Evolutionary conservation across 768 basidiomycete genomes (phyloP).

Genomic region (Auriscalpium microsporum): DNA sequence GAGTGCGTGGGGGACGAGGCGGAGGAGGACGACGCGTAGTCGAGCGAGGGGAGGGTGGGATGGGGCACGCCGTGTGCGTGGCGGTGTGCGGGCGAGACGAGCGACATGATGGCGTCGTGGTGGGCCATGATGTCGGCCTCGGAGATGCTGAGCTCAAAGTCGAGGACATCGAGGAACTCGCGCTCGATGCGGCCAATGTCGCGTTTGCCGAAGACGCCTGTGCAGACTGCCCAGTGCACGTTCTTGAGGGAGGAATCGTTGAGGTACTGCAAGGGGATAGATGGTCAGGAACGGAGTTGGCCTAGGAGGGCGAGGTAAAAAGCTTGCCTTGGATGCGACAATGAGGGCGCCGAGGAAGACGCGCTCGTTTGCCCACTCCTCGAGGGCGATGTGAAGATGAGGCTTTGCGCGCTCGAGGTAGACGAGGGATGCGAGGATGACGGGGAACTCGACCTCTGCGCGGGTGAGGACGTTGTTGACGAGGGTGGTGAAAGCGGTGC

Average conservation of each 20-base stretch:
- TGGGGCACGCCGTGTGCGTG: not conserved
- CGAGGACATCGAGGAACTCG: slow-evolving; percentile 71
- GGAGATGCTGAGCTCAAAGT: slow-evolving; percentile 56
- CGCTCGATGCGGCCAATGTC: slow-evolving; percentile 73
- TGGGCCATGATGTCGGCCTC: slow-evolving; percentile 51
- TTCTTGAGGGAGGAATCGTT: slow-evolving; percentile 88
- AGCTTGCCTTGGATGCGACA: slow-evolving; percentile 68
- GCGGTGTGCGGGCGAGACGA: not conserved
- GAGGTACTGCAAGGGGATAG: slow-evolving; percentile 46
- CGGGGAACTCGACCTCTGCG: slow-evolving; percentile 65
- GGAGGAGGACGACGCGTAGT: not conserved
- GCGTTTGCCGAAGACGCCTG: slow-evolving; percentile 69
- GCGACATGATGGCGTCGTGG: slow-evolving; percentile 24
- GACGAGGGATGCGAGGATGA: slow-evolving; percentile 61
- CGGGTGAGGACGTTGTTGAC: slow-evolving; percentile 59
- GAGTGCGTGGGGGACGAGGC: not conserved
- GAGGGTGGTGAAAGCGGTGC: slow-evolving; percentile 53
- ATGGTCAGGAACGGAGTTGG: slow-evolving; percentile 1
- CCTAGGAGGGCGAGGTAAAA: slow-evolving; percentile 13
- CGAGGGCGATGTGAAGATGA: slow-evolving; percentile 71
- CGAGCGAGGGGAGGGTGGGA: not conserved
- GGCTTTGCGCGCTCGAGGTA: slow-evolving; percentile 74
- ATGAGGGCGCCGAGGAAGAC: slow-evolving; percentile 90
- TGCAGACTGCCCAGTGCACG: slow-evolving; percentile 77
- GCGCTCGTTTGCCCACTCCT: slow-evolving; percentile 82